Percentiles rank a stretch among this genome's conserved stretches.
Conservation (phyloP, 2,329 filamentous ascomycete species). For the Gnomoniopsis sp. region DNA sequence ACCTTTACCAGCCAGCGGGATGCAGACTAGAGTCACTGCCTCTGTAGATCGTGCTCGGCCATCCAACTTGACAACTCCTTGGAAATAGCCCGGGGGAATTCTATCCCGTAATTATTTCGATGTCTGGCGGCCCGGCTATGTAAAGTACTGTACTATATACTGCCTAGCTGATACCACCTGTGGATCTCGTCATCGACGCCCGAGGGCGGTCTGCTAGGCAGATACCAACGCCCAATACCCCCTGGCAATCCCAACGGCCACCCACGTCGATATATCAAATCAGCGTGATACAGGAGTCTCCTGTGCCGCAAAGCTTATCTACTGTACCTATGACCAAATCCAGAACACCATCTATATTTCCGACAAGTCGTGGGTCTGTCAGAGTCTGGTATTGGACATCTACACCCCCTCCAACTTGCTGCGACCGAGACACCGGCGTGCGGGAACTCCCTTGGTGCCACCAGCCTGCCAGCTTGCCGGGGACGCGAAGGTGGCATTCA, state of each 20-base stretch:
- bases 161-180: not conserved
- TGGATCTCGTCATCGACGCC: not conserved
- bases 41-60: too few relatives aligned
- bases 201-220: not conserved
- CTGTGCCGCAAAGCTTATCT: not conserved
- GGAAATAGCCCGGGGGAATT: too few relatives aligned
- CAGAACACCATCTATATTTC: not conserved
- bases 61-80: too few relatives aligned
- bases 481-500: not conserved
- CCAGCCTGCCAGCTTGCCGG: not conserved
- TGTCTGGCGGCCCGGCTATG: too few relatives aligned
- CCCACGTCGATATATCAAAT: not conserved
- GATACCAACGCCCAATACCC: not conserved
- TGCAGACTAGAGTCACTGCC: not conserved
- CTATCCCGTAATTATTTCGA: too few relatives aligned
- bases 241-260: not conserved
- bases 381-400: not conserved
- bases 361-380: not conserved
- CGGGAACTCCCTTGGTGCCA: conserved; percentile 10
- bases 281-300: not conserved
- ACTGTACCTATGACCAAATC: not conserved
- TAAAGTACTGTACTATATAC: not conserved
- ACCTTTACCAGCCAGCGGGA: not conserved
- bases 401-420: not conserved
- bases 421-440: conserved; percentile 8